phyloP scores from a whole-genome alignment of 139 green algal genomes.

The Chlamydomonas applanata region DNA sequence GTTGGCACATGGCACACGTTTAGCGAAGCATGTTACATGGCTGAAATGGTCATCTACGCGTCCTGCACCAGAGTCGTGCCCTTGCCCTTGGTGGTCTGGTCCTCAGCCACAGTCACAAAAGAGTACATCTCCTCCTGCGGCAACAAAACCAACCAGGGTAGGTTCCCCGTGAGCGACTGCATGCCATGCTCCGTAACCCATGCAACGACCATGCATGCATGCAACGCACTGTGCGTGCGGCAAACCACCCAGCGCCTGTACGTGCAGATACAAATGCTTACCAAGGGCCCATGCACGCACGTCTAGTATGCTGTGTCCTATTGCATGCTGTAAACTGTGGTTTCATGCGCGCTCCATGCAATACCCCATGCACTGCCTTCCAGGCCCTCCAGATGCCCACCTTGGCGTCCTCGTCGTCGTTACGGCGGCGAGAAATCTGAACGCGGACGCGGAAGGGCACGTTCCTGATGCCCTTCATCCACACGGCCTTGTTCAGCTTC shows the following conservation, averaged over 20 bases:
- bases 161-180: not conserved
- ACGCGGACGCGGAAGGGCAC: conserved; percentile 91
- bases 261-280: not conserved
- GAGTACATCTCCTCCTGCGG: conserved; percentile 98
- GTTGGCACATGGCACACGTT: too few species aligned
- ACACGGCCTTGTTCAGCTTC: conserved; percentile 99
- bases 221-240: not conserved
- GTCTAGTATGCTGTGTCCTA: not conserved
- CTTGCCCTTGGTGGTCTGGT: conserved; percentile 86
- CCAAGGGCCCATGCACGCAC: not conserved
- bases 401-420: conserved; percentile 98
- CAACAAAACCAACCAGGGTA: not conserved
- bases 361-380: not conserved
- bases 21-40: too few species aligned
- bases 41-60: conserved; percentile 22
- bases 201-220: too few species aligned
- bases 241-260: not conserved
- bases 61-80: conserved; percentile 75
- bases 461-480: conserved; percentile 92
- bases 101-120: conserved; percentile 94
- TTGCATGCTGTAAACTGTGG: too few species aligned
- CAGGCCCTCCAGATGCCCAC: conserved; percentile 39
- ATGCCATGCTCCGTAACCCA: not conserved
- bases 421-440: conserved; percentile 86
- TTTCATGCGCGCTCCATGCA: not conserved